A percentile compares a stretch with the other conserved stretches of the same genome.
Evolutionary conservation across 2,329 filamentous ascomycete genomes (phyloP).

Genomic region (Xylaria multiplex): DNA sequence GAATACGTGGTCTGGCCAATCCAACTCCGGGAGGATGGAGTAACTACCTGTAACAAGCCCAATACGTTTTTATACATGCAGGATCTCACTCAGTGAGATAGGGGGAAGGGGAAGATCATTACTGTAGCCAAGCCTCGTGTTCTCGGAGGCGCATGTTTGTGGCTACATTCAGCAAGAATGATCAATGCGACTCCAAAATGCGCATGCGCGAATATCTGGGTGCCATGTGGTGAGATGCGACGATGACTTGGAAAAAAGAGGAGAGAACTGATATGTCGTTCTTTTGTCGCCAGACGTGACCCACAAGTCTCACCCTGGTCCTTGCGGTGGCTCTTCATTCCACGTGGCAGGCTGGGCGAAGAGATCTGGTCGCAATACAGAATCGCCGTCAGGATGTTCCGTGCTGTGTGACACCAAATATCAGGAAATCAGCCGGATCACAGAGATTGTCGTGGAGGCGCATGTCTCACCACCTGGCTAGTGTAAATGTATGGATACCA

Average conservation of each 20-base stretch:
- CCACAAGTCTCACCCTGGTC: conserved; percentile 30
- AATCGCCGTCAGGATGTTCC: conserved; percentile 10
- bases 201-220: conserved; percentile 12
- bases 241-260: conserved; percentile 4
- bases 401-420: conserved; percentile 24
- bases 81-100: background rate
- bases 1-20: background rate
- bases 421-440: conserved; percentile 14
- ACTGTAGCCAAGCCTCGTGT: conserved; percentile 19
- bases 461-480: conserved; percentile 20
- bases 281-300: conserved; percentile 12
- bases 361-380: conserved; percentile 22
- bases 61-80: background rate
- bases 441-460: conserved; percentile 22
- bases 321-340: conserved; percentile 29
- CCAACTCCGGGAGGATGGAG: background rate
- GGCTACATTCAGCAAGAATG: background rate
- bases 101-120: background rate
- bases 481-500: conserved; percentile 23
- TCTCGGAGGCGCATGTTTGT: conserved; percentile 9
- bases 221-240: conserved; percentile 21
- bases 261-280: conserved; percentile 24
- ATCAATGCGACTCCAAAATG: conserved; percentile 3
- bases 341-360: conserved; percentile 34
- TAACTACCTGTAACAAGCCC: conserved; percentile 6